phyloP scores from a whole-genome alignment of 352 stramenopile species.

The Pseudoperonospora humuli region DNA sequence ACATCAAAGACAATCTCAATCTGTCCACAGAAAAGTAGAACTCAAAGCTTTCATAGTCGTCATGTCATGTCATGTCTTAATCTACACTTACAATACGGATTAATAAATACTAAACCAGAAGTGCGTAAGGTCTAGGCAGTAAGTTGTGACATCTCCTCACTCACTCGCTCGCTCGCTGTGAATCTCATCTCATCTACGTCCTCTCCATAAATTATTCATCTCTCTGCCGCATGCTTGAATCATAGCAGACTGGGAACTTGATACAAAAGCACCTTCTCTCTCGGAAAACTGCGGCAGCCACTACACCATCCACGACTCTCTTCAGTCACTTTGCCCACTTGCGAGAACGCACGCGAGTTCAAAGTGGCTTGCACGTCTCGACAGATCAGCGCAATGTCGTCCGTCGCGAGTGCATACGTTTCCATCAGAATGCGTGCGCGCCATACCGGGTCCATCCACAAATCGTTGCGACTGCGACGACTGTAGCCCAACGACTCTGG shows the following conservation, averaged over 20 bases:
- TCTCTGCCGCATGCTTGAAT: neutral
- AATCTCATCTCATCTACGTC: too few relatives aligned
- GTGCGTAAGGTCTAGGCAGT: neutral
- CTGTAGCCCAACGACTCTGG: neutral
- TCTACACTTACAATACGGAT: conserved; percentile 4
- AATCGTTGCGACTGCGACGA: conserved; percentile 20
- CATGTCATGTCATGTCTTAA: too few relatives aligned
- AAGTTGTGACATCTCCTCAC: too few relatives aligned
- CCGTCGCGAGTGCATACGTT: conserved; percentile 23
- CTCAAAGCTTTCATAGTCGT: too few relatives aligned
- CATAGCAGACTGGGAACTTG: conserved; percentile 2
- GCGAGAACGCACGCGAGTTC: conserved; percentile 31
- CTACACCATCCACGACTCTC: conserved; percentile 3
- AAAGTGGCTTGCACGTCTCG: conserved; percentile 32
- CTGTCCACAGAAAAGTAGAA: too few relatives aligned
- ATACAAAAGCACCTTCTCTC: conserved; percentile 29
- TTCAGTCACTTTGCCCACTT: conserved; percentile 17
- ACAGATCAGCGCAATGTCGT: conserved; percentile 46
- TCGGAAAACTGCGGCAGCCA: conserved; percentile 2
- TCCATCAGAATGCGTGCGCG: conserved; percentile 35
- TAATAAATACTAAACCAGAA: conserved; percentile 21
- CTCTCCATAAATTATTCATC: too few relatives aligned
- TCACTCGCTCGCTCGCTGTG: neutral
- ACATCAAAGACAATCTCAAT: too few relatives aligned
- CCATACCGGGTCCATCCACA: conserved; percentile 46